Percentiles rank a stretch among this genome's conserved stretches.
phyloP scores from a whole-genome alignment of 1,284 basidiomycete genomes.

The Cryptococcus maquisensis region DNA sequence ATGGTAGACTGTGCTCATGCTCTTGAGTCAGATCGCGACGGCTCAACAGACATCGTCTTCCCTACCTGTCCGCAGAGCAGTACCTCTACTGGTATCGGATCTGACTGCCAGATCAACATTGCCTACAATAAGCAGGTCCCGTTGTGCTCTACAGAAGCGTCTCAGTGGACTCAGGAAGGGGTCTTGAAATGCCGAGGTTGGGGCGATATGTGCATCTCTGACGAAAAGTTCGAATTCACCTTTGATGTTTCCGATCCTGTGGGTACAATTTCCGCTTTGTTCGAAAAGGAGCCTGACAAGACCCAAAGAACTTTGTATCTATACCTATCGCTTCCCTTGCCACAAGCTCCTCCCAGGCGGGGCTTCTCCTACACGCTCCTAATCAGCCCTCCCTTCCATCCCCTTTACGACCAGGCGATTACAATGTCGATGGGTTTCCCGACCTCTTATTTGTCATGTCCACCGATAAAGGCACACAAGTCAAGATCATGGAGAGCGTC shows the following conservation, averaged over 20 bases:
- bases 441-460: conserved; percentile 73
- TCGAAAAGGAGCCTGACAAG: background rate
- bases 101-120: conserved; percentile 78
- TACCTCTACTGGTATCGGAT: conserved; percentile 62
- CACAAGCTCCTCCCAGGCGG: conserved; percentile 46
- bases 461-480: conserved; percentile 44
- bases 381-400: conserved; percentile 64
- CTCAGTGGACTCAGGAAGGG: conserved; percentile 17
- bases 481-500: conserved; percentile 67
- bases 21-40: conserved; percentile 70
- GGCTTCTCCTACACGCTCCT: conserved; percentile 60
- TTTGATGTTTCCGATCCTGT: conserved; percentile 61
- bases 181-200: conserved; percentile 63
- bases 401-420: conserved; percentile 79
- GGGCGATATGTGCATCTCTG: conserved; percentile 73
- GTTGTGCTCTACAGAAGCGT: conserved; percentile 57
- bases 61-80: conserved; percentile 73
- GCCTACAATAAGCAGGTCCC: conserved; percentile 90
- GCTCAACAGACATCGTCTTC: conserved; percentile 93
- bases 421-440: conserved; percentile 91
- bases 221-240: conserved; percentile 75
- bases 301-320: conserved; percentile 41
- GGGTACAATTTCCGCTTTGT: conserved; percentile 25
- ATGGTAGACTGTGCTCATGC: background rate
- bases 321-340: conserved; percentile 66